Conservation (phyloP, 495 filamentous ascomycete species). For the Penicillium argentinense region DNA sequence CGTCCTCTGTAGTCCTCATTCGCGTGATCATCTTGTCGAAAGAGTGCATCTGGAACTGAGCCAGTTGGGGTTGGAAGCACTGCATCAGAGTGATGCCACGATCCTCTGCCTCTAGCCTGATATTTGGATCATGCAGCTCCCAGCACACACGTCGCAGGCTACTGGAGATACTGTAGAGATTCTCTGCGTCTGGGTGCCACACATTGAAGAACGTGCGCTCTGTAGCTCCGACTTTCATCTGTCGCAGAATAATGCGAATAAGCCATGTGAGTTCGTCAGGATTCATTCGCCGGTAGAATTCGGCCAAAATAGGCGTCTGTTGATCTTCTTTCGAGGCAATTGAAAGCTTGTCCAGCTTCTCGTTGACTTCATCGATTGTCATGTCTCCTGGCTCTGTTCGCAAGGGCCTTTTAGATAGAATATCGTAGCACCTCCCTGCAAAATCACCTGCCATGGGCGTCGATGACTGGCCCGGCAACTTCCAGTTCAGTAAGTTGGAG, state of each 20-base stretch:
- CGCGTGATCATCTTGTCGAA: constrained; percentile 79
- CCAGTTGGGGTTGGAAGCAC: constrained; percentile 95
- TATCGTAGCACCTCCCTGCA: constrained; percentile 81
- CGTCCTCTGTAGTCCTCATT: constrained; percentile 67
- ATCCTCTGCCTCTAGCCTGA: constrained; percentile 74
- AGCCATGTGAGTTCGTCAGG: constrained; percentile 92
- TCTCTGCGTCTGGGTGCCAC: constrained; percentile 94
- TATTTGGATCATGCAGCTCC: constrained; percentile 79
- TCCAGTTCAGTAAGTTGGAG: constrained; percentile 87
- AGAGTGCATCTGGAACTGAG: constrained; percentile 89
- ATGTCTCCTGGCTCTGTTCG: constrained; percentile 70
- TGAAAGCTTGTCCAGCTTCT: constrained; percentile 77
- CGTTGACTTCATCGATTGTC: constrained; percentile 87
- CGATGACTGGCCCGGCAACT: constrained; percentile 69
- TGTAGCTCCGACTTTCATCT: constrained; percentile 97
- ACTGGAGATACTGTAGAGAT: constrained; percentile 85
- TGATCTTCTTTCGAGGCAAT: constrained; percentile 73
- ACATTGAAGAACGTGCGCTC: constrained; percentile 88
- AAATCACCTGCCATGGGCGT: constrained; percentile 82
- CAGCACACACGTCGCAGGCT: constrained; percentile 90
- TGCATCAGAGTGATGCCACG: constrained; percentile 82
- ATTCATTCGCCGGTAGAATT: constrained; percentile 90
- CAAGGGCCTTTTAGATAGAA: constrained; percentile 83
- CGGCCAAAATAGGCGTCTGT: constrained; percentile 73
- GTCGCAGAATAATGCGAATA: constrained; percentile 88